Evolutionary conservation across 1,139 yeast genomes (phyloP).

Genomic region (Blastobotrys petasosporus): DNA sequence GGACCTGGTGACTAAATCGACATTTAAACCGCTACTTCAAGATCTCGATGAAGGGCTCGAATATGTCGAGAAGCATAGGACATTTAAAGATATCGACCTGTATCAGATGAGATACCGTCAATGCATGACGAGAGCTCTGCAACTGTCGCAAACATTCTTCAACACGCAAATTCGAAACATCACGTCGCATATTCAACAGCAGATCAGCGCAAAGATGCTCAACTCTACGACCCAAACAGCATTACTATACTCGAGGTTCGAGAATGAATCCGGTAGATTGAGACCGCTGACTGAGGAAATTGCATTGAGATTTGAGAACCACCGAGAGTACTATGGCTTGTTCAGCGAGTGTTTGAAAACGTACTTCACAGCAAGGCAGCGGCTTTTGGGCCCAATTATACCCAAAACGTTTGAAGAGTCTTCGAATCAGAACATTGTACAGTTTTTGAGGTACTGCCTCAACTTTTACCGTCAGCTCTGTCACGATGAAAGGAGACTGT

Average conservation of each 20-base stretch:
- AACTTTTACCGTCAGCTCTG: conserved; percentile 47
- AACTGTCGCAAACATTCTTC: conserved; percentile 66
- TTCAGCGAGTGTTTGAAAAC: conserved; percentile 57
- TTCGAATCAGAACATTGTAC: conserved; percentile 23
- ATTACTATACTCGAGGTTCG: conserved; percentile 57
- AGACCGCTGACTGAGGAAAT: conserved; percentile 47
- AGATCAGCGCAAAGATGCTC: conserved; percentile 30
- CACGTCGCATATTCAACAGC: conserved; percentile 39
- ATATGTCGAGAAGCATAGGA: conserved; percentile 44
- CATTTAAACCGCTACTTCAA: conserved; percentile 46
- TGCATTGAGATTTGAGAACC: conserved; percentile 42
- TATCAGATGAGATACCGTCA: conserved; percentile 74
- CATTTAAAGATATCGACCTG: conserved; percentile 63
- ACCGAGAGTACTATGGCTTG: conserved; percentile 60
- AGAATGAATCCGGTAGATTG: conserved; percentile 40
- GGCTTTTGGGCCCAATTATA: conserved; percentile 43
- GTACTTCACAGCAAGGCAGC: conserved; percentile 54
- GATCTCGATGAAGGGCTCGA: conserved; percentile 56
- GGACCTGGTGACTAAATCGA: conserved; percentile 50
- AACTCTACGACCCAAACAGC: conserved; percentile 45
- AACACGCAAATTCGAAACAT: conserved; percentile 48
- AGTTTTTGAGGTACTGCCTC: conserved; percentile 25
- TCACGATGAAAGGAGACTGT: conserved; percentile 56
- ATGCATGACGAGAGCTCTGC: conserved; percentile 76
- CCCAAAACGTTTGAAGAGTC: conserved; percentile 27